Evolutionary conservation across 352 stramenopile species (phyloP).

Genomic region (Phytophthora meadii): DNA sequence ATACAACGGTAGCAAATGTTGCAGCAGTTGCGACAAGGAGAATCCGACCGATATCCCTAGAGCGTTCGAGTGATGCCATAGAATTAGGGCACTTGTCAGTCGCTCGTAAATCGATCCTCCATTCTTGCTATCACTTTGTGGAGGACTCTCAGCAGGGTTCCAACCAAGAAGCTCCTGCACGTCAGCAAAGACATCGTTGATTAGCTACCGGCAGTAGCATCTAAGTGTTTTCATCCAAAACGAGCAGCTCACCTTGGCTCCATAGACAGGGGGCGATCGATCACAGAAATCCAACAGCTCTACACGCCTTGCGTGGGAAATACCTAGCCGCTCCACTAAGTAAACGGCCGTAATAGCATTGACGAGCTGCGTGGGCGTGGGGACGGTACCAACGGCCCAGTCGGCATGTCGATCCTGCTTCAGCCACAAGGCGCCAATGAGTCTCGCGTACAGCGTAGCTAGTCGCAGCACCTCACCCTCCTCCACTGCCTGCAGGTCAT

Average conservation of each 20-base stretch:
- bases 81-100: slow-evolving; percentile 71
- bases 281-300: slow-evolving; percentile 78
- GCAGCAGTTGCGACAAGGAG: slow-evolving; percentile 71
- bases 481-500: slow-evolving; percentile 69
- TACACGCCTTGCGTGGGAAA: slow-evolving; percentile 63
- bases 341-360: slow-evolving; percentile 72
- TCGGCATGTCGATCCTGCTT: slow-evolving; percentile 48
- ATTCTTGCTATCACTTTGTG: slow-evolving; percentile 43
- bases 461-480: slow-evolving; percentile 50
- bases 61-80: slow-evolving; percentile 71
- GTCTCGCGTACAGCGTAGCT: slow-evolving; percentile 62
- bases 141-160: slow-evolving; percentile 58
- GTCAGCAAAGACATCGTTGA: slow-evolving; percentile 9
- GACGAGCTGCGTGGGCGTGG: slow-evolving; percentile 62
- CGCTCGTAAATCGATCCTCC: slow-evolving; percentile 54
- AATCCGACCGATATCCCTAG: slow-evolving; percentile 73
- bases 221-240: background rate
- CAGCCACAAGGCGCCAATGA: slow-evolving; percentile 63
- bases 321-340: slow-evolving; percentile 74
- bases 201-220: background rate
- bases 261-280: slow-evolving; percentile 55
- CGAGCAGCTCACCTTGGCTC: slow-evolving; percentile 36
- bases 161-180: slow-evolving; percentile 83
- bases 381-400: slow-evolving; percentile 48
- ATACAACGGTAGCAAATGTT: slow-evolving; percentile 78